Conservation (phyloP, 2,329 filamentous ascomycete species). For the Fonsecaea nubica region DNA sequence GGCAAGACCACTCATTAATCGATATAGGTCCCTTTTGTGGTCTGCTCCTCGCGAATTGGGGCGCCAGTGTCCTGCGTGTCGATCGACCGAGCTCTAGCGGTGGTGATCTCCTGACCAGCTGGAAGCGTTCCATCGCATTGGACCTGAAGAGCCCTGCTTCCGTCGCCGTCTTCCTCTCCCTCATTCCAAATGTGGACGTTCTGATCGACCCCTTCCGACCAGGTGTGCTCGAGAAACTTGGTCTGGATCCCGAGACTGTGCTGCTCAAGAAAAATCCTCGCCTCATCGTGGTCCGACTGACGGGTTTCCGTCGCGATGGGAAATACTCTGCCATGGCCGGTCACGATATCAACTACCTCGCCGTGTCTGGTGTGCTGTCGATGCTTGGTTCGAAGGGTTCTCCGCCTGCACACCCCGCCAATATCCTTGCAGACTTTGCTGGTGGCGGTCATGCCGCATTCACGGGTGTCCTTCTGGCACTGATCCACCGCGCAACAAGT, state of each 20-base stretch:
- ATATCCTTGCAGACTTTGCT: slow-evolving; percentile 88
- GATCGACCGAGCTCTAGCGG: slow-evolving; percentile 66
- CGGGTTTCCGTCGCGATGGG: slow-evolving; percentile 86
- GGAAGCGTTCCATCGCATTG: slow-evolving; percentile 77
- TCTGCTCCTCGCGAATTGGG: slow-evolving; percentile 86
- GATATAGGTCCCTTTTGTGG: slow-evolving; percentile 80
- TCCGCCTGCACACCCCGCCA: slow-evolving; percentile 78
- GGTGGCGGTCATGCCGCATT: slow-evolving; percentile 85
- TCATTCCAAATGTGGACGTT: slow-evolving; percentile 72
- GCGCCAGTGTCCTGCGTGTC: slow-evolving; percentile 84
- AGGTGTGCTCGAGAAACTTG: slow-evolving; percentile 84
- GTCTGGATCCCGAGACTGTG: slow-evolving; percentile 71
- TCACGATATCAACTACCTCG: slow-evolving; percentile 96
- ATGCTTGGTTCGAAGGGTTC: slow-evolving; percentile 72
- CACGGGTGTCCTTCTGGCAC: slow-evolving; percentile 79
- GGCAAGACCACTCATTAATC: not conserved
- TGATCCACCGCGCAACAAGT: slow-evolving; percentile 63
- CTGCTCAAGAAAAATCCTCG: slow-evolving; percentile 73
- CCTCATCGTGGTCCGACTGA: slow-evolving; percentile 83
- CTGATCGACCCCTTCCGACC: slow-evolving; percentile 94
- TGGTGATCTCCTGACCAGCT: slow-evolving; percentile 76
- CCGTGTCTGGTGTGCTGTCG: slow-evolving; percentile 78
- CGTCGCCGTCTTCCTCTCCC: slow-evolving; percentile 67
- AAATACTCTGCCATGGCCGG: slow-evolving; percentile 87
- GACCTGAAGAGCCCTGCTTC: slow-evolving; percentile 79